phyloP scores from a whole-genome alignment of 495 filamentous ascomycete genomes.

The Hyaloscypha hepaticicola region DNA sequence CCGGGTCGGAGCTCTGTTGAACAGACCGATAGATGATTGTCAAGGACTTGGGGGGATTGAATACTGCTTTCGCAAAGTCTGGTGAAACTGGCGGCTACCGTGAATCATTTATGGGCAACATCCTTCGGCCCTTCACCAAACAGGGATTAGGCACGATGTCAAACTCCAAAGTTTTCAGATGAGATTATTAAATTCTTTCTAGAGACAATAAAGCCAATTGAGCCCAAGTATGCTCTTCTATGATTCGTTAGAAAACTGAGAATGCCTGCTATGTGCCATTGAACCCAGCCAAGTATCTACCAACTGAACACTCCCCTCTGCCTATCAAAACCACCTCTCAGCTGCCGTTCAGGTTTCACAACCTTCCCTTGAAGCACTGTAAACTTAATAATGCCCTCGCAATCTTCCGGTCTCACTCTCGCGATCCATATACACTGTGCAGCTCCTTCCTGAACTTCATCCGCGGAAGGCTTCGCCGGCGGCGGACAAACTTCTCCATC shows the following conservation, averaged over 20 bases:
- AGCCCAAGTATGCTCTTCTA: neutral
- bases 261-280: neutral
- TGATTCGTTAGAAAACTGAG: neutral
- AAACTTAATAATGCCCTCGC: slow-evolving; percentile 87
- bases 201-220: neutral
- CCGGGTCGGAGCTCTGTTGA: neutral
- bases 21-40: neutral
- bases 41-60: neutral
- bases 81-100: neutral
- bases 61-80: neutral
- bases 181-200: neutral
- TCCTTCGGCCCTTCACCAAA: neutral
- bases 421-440: slow-evolving; percentile 95
- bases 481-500: slow-evolving; percentile 29
- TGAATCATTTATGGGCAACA: neutral
- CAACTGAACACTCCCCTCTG: slow-evolving; percentile 79
- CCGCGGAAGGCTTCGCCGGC: slow-evolving; percentile 26
- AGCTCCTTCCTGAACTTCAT: slow-evolving; percentile 55
- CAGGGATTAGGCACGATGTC: neutral
- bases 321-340: slow-evolving; percentile 90
- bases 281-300: slow-evolving; percentile 42
- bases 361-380: slow-evolving; percentile 93
- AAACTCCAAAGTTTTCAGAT: neutral
- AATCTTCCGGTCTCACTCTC: slow-evolving; percentile 83
- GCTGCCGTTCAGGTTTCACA: slow-evolving; percentile 77